A percentile compares a stretch with the other conserved stretches of the same genome.
phyloP scores from a whole-genome alignment of 2,329 filamentous ascomycete genomes.

The Didymella lethalis region DNA sequence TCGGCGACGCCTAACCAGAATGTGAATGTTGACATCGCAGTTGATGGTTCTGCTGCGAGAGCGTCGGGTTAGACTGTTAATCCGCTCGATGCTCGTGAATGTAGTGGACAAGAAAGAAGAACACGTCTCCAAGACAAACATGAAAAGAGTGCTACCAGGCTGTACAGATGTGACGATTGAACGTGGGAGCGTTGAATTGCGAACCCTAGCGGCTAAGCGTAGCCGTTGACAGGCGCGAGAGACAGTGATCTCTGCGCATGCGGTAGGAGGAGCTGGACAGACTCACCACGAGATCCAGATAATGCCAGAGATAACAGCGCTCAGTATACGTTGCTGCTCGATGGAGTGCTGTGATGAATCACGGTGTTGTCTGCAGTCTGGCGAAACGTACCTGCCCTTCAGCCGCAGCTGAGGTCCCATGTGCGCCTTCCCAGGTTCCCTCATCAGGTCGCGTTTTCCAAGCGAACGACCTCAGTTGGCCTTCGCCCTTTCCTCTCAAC shows the following conservation, averaged over 20 bases:
- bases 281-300: background rate
- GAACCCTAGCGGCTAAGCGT: background rate
- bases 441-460: background rate
- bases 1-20: slow-evolving; percentile 31
- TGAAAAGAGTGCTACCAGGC: background rate
- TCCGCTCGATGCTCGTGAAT: background rate
- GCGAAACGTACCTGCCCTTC: background rate
- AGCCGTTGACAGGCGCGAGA: background rate
- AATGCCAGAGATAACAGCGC: background rate
- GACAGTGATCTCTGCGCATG: background rate
- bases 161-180: background rate
- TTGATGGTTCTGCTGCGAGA: background rate
- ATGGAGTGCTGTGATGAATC: background rate
- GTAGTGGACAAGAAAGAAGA: background rate
- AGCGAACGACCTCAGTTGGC: background rate
- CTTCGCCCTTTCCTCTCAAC: background rate
- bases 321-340: background rate
- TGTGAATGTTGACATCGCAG: slow-evolving; percentile 24
- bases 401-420: background rate
- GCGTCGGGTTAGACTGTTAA: background rate
- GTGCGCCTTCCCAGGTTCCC: slow-evolving; percentile 1
- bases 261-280: background rate
- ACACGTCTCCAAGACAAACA: background rate
- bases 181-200: background rate
- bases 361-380: background rate